Evolutionary conservation across 2,329 filamentous ascomycete species (phyloP), one percentile per base, ranked within the genome.

Genomic region (Cyphellophora attinorum): DNA sequence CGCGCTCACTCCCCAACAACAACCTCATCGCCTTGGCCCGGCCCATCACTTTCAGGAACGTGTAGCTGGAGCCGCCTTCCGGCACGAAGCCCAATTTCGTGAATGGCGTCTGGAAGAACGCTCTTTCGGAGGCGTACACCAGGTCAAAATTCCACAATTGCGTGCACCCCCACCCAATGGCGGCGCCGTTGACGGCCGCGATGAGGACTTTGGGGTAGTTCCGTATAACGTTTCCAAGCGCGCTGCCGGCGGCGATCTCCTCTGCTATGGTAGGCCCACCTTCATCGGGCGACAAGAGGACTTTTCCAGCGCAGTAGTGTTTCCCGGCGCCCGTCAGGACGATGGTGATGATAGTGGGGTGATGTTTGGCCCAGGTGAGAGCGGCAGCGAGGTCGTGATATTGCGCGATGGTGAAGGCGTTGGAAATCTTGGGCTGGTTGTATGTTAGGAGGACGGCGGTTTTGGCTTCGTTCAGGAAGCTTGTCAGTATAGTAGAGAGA

Each of bases 181-280:
- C 88, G 5, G 89, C 89, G 3, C 89, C 89, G 62, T 96, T 96
- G 48, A 96, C 78, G 0, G 84, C 89, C 1, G 80, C 79, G 39
- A 96, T 74, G 14, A 96, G 81, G 60, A 95, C 81, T 64, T 96
- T 95, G 51, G 85, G 82, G 62, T 95, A 88, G 11, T 77, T 79
- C 66, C 42, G 42, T 3, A 45, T 27, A 11, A 36, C 27, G 17
- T 37, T 33, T 39, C 42, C 36, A 32, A 34, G 28, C 18, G 23
- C 11, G 19, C 35, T 38, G 13, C 15, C 2, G 27, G 3, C n/a
- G 4, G 10, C n/a, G 10, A 2, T 6, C 10, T 29, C n/a, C n/a
- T 29, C 6, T 6, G n/a, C 27, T 5, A 29, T 8, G 27, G 10
- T 29, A 15, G 27, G 6, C 15, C 15, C 6, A 27, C 5, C 25